Conservation (phyloP, 2,329 filamentous ascomycete genomes). For the Colletotrichum sp. region DNA sequence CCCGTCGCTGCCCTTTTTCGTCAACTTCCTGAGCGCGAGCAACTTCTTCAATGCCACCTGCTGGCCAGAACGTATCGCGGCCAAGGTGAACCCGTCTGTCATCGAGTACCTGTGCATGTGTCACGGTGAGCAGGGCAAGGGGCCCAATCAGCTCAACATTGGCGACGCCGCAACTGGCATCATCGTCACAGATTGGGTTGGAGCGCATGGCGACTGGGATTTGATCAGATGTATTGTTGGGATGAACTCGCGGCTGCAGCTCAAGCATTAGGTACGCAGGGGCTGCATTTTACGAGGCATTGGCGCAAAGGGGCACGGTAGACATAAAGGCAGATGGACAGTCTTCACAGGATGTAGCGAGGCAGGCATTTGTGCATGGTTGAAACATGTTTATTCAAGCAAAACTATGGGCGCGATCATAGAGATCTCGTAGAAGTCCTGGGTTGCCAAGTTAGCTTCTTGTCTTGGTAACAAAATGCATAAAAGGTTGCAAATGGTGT, state of each 20-base stretch:
- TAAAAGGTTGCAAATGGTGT: conserved; percentile 18
- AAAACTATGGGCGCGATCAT: not conserved
- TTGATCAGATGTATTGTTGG: conserved; percentile 84
- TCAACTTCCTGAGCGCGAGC: conserved; percentile 90
- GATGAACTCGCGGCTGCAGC: conserved; percentile 78
- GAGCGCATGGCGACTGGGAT: conserved; percentile 87
- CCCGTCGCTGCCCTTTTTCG: conserved; percentile 67
- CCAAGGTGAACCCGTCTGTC: conserved; percentile 81
- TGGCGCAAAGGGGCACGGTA: not conserved
- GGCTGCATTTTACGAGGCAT: not conserved
- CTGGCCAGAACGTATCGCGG: conserved; percentile 93
- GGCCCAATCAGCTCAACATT: conserved; percentile 53
- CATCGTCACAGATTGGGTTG: conserved; percentile 94
- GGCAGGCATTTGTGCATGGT: not conserved
- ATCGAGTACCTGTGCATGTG: conserved; percentile 65
- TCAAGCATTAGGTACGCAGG: conserved; percentile 39
- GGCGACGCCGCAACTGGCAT: conserved; percentile 84
- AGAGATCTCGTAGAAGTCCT: not conserved
- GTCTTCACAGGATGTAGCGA: not conserved
- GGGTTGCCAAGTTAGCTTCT: conserved; percentile 1
- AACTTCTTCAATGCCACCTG: conserved; percentile 94
- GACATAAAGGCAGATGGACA: not conserved
- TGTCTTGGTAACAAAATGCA: not conserved
- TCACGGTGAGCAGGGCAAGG: conserved; percentile 58
- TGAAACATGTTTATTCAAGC: not conserved